Base-by-base conservation (phyloP, 2,329 filamentous ascomycete genomes). In the Fusarium gaditjirri region DNA sequence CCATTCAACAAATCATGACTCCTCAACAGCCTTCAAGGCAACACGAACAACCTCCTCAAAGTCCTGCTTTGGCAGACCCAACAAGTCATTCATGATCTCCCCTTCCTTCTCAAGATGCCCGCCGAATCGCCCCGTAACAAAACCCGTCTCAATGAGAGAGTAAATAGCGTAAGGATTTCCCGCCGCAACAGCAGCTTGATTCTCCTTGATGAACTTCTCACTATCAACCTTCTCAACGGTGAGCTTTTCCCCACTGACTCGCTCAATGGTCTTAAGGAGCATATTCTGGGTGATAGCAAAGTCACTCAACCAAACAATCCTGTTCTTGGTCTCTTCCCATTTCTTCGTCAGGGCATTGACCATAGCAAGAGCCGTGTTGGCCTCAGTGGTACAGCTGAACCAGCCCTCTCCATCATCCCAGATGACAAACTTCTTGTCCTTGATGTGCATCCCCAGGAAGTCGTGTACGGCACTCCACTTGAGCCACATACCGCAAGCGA, bases 401-500 rank as follows among this genome's bases (percentile, higher is more conserved):
- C 47, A 65, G 5, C 62, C 60, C 1, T 65, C 39, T 5, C 62
- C 62, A 3, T 65, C 62, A 4, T 65, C 62, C 62, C 62, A 65
- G 6, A 65, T 17, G 1, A 65, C 49, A 1, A 65, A 65, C 14
- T 9, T 57, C 29, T 65, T 65, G 6, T 65, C 60, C 11, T 65
- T 65, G 6, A 65, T 65, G 3, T 65, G 62, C 62, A 65, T 65
- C 5, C 62, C 62, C 3, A 65, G 16, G 5, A 65, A 65, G 0
- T 65, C 42, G 5, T 65, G 60, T 1, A 38, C 25, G 3, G 62
- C 60, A 38, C 62, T 65, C 62, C 62, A 65, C 13, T 65, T 65
- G 8, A 65, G 19, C 62, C 62, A 65, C 62, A 65, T 65, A 1
- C 62, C 62, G 16, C 62, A 65, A 19, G 47, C 62, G 12, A 65